A percentile compares a stretch with the other conserved stretches of the same genome.
These are phyloP conservation scores for Sistotremastrum niveocremeum DNA, from an alignment of 768 basidiomycete genomes.

Conservation along the genomic window DNA sequence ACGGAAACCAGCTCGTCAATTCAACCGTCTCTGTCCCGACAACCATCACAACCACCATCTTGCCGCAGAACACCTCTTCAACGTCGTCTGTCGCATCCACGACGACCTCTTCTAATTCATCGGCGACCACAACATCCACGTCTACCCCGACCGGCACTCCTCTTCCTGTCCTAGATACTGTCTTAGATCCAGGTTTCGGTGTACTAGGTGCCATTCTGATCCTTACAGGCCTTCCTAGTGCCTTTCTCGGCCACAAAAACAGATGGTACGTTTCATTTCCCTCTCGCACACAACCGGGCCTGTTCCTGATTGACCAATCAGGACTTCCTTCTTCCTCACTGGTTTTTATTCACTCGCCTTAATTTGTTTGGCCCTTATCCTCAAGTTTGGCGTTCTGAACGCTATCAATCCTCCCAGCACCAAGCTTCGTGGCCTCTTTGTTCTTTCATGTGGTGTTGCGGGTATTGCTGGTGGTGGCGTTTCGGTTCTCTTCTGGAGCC, in stretches of 20 bases:
- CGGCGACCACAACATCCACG: slow-evolving; percentile 30
- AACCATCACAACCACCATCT: slow-evolving; percentile 47
- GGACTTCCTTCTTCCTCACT: slow-evolving; percentile 89
- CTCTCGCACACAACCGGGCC: slow-evolving; percentile 7
- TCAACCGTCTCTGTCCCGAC: slow-evolving; percentile 42
- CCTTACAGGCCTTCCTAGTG: slow-evolving; percentile 77
- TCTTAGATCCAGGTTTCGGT: slow-evolving; percentile 77
- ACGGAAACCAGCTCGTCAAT: too few species aligned
- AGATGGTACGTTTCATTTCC: slow-evolving; percentile 49
- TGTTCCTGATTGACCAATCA: slow-evolving; percentile 18
- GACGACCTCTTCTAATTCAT: slow-evolving; percentile 23
- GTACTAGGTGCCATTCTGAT: slow-evolving; percentile 83
- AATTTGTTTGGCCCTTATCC: slow-evolving; percentile 75
- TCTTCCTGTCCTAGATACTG: slow-evolving; percentile 36
- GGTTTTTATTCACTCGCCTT: slow-evolving; percentile 84
- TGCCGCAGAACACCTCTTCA: slow-evolving; percentile 23
- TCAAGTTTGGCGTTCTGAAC: slow-evolving; percentile 77
- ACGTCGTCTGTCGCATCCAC: slow-evolving; percentile 28
- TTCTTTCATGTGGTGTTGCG: slow-evolving; percentile 67
- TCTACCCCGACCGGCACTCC: slow-evolving; percentile 21
- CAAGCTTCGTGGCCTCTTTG: slow-evolving; percentile 80
- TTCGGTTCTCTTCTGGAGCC: slow-evolving; percentile 89
- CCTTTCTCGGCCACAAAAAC: slow-evolving; percentile 91
- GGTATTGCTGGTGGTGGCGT: slow-evolving; percentile 75
- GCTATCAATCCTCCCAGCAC: slow-evolving; percentile 67